These are phyloP conservation scores for Endothia cerciana DNA, from an alignment of 2,329 filamentous ascomycete genomes.

Conservation along the genomic window DNA sequence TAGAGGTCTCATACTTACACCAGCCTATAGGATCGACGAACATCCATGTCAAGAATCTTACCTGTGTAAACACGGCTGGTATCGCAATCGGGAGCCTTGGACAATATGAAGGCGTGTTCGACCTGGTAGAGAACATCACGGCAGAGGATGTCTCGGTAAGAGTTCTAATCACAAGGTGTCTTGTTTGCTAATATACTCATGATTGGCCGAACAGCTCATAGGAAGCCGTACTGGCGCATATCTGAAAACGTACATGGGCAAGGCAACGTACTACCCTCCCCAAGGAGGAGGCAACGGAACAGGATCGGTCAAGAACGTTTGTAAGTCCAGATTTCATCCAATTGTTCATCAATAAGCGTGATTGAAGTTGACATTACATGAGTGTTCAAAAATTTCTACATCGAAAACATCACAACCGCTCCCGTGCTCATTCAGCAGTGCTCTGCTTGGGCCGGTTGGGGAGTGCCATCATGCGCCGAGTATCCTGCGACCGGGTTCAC, in stretches of 20 bases:
- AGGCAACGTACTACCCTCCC: slow-evolving; percentile 19
- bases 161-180: no score
- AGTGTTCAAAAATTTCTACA: slow-evolving; percentile 20
- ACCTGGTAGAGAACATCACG: slow-evolving; percentile 19
- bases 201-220: slow-evolving; percentile 10
- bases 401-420: slow-evolving; percentile 20
- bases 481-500: slow-evolving; percentile 17
- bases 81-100: slow-evolving; percentile 20
- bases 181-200: neutral
- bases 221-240: slow-evolving; percentile 19
- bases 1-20: neutral
- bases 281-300: slow-evolving; percentile 21
- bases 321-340: neutral
- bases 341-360: neutral
- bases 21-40: slow-evolving; percentile 12
- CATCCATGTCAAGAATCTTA: slow-evolving; percentile 12
- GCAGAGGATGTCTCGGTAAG: slow-evolving; percentile 17
- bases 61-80: slow-evolving; percentile 14
- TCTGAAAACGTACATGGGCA: slow-evolving; percentile 22
- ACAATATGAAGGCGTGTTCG: slow-evolving; percentile 16
- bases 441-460: slow-evolving; percentile 17
- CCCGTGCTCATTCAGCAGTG: slow-evolving; percentile 19
- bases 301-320: slow-evolving; percentile 18
- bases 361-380: neutral
- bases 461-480: slow-evolving; percentile 14